Conservation (phyloP, 345 rosid genomes). For the Iberis pinnata region DNA sequence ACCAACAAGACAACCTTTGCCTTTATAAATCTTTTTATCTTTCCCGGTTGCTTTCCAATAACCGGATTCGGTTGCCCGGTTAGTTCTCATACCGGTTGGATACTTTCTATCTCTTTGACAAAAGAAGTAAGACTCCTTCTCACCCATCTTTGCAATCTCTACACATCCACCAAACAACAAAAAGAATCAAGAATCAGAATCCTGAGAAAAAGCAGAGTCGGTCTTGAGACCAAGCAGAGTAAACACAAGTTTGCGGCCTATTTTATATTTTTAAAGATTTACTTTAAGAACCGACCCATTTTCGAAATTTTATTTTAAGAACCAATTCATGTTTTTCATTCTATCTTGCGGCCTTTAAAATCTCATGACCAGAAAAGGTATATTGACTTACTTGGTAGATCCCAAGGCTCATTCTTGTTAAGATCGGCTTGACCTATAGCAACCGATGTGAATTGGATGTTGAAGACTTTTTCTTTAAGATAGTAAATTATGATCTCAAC, state of each 20-base stretch:
- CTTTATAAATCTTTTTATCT: constrained; percentile 76
- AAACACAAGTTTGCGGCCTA: too few relatives aligned
- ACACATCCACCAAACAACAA: constrained; percentile 12
- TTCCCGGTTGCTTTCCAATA: constrained; percentile 99
- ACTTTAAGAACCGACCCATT: too few relatives aligned
- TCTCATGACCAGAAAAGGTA: too few relatives aligned
- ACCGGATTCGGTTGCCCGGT: constrained; percentile 84
- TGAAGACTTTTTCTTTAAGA: constrained; percentile 59
- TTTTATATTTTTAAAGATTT: too few relatives aligned
- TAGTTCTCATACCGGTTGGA: constrained; percentile 97
- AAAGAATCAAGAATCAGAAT: constrained; percentile 10
- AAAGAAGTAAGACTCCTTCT: constrained; percentile 89
- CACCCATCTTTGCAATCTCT: constrained; percentile 96
- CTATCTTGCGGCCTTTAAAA: too few relatives aligned
- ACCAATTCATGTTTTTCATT: too few relatives aligned
- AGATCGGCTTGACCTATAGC: constrained; percentile 84
- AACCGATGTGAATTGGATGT: constrained; percentile 46
- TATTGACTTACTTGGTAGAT: constrained; percentile 60
- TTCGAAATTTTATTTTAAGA: too few relatives aligned
- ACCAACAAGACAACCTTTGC: constrained; percentile 65
- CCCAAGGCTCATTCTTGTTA: constrained; percentile 96
- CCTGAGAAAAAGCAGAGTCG: too few relatives aligned
- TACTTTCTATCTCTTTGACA: constrained; percentile 88
- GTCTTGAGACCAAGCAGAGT: too few relatives aligned
- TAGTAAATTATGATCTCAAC: constrained; percentile 79